Percentiles rank a stretch among this genome's conserved stretches.
phyloP scores from a whole-genome alignment of 176 grass and related monocot species.

The Oryza australiensis region DNA sequence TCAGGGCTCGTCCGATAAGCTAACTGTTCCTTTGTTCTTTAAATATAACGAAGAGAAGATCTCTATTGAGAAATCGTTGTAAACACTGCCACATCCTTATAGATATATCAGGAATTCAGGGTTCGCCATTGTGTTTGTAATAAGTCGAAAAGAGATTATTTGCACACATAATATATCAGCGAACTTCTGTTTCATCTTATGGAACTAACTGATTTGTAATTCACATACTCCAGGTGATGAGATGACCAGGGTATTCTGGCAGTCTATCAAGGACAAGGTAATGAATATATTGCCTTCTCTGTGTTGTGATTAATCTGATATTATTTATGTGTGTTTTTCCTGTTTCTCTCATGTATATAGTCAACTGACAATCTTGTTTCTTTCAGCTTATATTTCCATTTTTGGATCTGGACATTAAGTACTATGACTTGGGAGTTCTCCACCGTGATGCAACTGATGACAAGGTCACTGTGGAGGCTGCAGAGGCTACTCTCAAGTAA shows the following conservation, averaged over 20 bases:
- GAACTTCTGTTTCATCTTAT: not conserved
- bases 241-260: conserved; percentile 95
- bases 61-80: not conserved
- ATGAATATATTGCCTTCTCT: not conserved
- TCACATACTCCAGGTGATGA: conserved; percentile 66
- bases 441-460: conserved; percentile 93
- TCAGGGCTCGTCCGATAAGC: not conserved
- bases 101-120: not conserved
- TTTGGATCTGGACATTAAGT: conserved; percentile 93
- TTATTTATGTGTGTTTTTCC: not conserved
- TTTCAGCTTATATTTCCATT: conserved; percentile 94
- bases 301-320: not conserved
- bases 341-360: not conserved
- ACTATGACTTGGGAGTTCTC: conserved; percentile 84
- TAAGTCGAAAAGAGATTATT: not conserved
- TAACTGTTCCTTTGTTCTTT: not conserved
- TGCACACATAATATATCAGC: not conserved
- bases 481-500: conserved; percentile 96
- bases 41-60: not conserved
- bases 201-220: conserved; percentile 10
- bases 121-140: not conserved
- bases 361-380: conserved; percentile 1
- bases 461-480: conserved; percentile 93
- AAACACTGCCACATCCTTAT: not conserved
- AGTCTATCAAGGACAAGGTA: conserved; percentile 98